Percentiles rank a stretch among this genome's conserved stretches.
Evolutionary conservation across 2,329 filamentous ascomycete genomes (phyloP).

Genomic region (Apiospora sp.): DNA sequence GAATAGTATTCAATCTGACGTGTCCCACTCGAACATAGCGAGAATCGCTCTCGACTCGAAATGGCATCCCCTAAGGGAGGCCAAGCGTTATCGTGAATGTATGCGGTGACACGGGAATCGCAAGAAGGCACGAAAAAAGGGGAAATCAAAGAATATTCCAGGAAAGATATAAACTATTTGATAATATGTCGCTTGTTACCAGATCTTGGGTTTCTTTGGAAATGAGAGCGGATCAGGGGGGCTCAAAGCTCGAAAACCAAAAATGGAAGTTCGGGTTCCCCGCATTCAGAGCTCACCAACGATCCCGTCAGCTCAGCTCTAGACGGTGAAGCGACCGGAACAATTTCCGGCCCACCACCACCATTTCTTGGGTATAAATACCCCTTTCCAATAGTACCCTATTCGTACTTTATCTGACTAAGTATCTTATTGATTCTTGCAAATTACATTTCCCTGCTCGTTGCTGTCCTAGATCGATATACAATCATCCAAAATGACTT

Average conservation of each 20-base stretch:
- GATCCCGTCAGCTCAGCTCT: slow-evolving; percentile 8
- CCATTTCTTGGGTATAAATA: background rate
- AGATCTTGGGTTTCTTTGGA: too few relatives aligned
- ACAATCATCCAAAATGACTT: background rate
- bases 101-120: too few relatives aligned
- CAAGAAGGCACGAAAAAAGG: background rate
- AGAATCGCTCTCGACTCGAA: background rate
- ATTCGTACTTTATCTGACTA: background rate
- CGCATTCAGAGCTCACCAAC: slow-evolving; percentile 11
- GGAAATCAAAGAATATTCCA: too few relatives aligned
- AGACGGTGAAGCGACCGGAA: background rate
- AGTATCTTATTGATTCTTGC: too few relatives aligned
- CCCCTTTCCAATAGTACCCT: background rate
- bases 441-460: too few relatives aligned
- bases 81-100: too few relatives aligned
- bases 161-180: background rate
- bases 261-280: background rate
- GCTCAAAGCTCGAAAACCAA: background rate
- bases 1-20: background rate
- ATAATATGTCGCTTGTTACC: background rate
- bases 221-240: background rate
- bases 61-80: too few relatives aligned
- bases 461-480: background rate
- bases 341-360: slow-evolving; percentile 6
- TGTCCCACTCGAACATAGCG: background rate